Base-by-base conservation (phyloP, 768 basidiomycete genomes). In the Pholiota molesta region DNA sequence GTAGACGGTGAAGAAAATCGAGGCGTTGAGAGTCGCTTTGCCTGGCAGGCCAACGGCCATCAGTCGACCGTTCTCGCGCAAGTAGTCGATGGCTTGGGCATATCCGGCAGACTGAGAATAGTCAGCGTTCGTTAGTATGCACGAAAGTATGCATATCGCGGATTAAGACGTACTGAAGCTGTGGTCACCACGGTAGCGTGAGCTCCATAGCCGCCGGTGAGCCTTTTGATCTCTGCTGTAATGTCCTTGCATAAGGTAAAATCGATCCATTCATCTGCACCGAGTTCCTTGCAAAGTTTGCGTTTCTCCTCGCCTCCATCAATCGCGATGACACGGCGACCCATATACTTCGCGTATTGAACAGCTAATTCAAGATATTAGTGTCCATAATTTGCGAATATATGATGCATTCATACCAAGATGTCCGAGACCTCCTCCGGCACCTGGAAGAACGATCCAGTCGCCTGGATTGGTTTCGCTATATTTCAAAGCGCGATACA, bases 401-500 rank as follows among this genome's bases (percentile, higher is more conserved):
- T 16, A 26, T 52, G 16, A n/a, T 13, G 29, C 28, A 28, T 21
- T 60, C 71, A 29, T 59, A 87, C 84, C 91, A 31, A 96, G 82
- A 76, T 94, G 91, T 8, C 93, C 94, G 33, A 94, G 86, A 14
- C 93, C 92, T 59, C 90, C 90, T 3, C 90, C 91, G 2, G 91
- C 91, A 47, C 91, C 91, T 11, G 90, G 87, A 52, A 94, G 77
- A 21, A 87, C 88, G 62, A 92, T 78, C 86, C 86, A 92, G 59
- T 96, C 86, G 31, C 92, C 90, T 8, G 86, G 82, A 29, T 74
- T 79, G 7, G 86, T 81, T 57, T 83, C 77, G 55, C 85, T 83
- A 71, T 89, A 81, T 73, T 95, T 95, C 66, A 96, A 77, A 0
- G 92, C 94, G 61, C 91, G 89, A 70, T 94, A 96, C 1, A 92